Percentiles rank a stretch among this genome's conserved stretches.
Evolutionary conservation across 495 filamentous ascomycete species (phyloP).

Genomic region (Jackrogersella minutella): DNA sequence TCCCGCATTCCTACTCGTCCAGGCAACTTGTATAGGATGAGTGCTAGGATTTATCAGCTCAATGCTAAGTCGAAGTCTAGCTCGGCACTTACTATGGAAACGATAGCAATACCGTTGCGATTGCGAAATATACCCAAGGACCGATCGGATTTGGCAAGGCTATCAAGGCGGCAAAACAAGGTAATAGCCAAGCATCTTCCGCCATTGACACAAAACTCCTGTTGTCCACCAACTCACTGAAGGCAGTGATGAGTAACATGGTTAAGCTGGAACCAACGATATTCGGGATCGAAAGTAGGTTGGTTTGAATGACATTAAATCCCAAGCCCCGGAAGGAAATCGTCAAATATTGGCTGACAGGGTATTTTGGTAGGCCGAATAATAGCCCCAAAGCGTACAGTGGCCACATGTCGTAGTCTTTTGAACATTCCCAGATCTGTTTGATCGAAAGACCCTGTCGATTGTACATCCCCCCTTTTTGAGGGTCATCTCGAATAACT

Average conservation of each 20-base stretch:
- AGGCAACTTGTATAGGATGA: constrained; percentile 43
- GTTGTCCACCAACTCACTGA: constrained; percentile 40
- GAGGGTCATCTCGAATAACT: constrained; percentile 74
- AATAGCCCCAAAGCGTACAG: constrained; percentile 71
- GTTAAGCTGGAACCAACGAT: constrained; percentile 30
- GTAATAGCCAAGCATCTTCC: constrained; percentile 41
- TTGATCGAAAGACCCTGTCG: constrained; percentile 68
- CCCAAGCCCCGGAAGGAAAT: constrained; percentile 68
- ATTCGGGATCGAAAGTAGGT: constrained; percentile 45
- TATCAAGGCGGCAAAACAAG: constrained; percentile 40
- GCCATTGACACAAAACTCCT: constrained; percentile 45
- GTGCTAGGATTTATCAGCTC: constrained; percentile 28
- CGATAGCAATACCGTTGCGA: constrained; percentile 39
- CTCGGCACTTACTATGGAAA: constrained; percentile 39
- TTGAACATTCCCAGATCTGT: constrained; percentile 60
- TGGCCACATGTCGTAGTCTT: constrained; percentile 53
- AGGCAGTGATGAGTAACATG: constrained; percentile 38
- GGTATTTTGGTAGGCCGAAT: constrained; percentile 66
- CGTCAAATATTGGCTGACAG: constrained; percentile 69
- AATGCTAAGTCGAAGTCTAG: neutral
- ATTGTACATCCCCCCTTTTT: constrained; percentile 67
- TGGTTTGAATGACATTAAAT: constrained; percentile 75
- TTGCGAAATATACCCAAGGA: constrained; percentile 40
- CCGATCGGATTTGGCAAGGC: constrained; percentile 30
- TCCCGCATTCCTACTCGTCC: constrained; percentile 42